Evolutionary conservation across 2,329 filamentous ascomycete species (phyloP), one percentile per base, ranked within the genome.

Genomic region (Beauveria varroae): DNA sequence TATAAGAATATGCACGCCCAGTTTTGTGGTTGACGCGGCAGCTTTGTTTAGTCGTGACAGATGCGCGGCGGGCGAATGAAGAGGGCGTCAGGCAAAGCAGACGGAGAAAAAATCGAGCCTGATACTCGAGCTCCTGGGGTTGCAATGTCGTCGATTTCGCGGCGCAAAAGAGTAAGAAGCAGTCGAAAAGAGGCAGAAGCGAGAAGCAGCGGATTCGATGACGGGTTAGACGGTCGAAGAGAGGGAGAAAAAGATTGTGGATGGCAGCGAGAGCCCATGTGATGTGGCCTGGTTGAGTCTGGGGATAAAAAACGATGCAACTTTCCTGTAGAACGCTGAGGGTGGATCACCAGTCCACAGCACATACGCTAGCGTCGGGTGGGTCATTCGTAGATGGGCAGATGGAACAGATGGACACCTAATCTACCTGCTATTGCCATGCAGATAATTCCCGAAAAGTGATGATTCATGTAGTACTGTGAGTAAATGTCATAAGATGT

Each of bases 241-340:
- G 46, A 40, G 22, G 30, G 30, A 14, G 46, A 51, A 10, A 62
- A 47, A 47, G 60, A 62, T 53, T 51, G 54, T 62, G 60, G 60
- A 57, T 52, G 46, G 54, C 46, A 62, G 47, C 30, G 43, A 53
- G 14, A 56, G 53, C 40, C 53, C 60, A 62, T 57, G 60, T 62
- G 60, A 62, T 62, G 46, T 56, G 60, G 51, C 51, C 51, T 40
- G 44, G 54, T 46, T 57, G 46, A 62, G 53, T 56, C 46, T 62
- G 52, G 46, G 47, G 53, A 57, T 52, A 47, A 62, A 62, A 62
- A 52, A 47, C 46, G 60, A 62, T 62, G 60, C 60, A 43, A 62
- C 60, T 52, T 40, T 55, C 4, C 20, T 40, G 34, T 37, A 52
- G 44, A 52, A 37, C 24, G 52, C 22, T 51, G 18, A 52, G 28